Evolutionary conservation across 805 yeast genomes (phyloP), one percentile per base, ranked within the genome.

Genomic region (Wickerhamomyces canadensis): DNA sequence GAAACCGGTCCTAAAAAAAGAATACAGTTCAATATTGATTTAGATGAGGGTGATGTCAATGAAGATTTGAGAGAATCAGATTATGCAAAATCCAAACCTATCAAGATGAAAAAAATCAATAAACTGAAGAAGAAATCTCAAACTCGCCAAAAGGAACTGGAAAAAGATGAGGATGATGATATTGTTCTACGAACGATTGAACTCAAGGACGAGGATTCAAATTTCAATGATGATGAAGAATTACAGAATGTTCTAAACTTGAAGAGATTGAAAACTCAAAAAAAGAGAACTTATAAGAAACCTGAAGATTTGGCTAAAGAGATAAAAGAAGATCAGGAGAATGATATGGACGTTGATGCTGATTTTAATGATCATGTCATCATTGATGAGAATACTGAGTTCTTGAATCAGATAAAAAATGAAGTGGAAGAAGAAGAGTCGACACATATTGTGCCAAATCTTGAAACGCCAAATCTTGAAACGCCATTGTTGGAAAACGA

Each of bases 371-470:
- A 57, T 7, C n/a, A n/a, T n/a, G 34, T 58, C 14, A 36, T 49
- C 2, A 42, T 65, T 16, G 62, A 63, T 45, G 72, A 66, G 34
- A 62, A 54, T 15, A 37, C 54, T 3, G 68, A 64, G 32, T 66
- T 67, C 36, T 45, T 67, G 34, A 48, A 49, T n/a, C 37, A 49
- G 1, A 38, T 57, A 1, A 53, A 52, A 22, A 43, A 23, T 7
- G 31, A 25, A n/a, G 41, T 23, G 16, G 38, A 33, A 14, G 28
- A 25, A 34, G 15, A 31, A 25, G 10, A 6, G 19, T n/a, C n/a
- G n/a, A n/a, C n/a, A n/a, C n/a, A n/a, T n/a, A n/a, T n/a, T n/a
- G n/a, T n/a, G n/a, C n/a, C n/a, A n/a, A n/a, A n/a, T n/a, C n/a
- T n/a, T n/a, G n/a, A n/a, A n/a, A n/a, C n/a, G 5, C 28, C 16